Percentiles rank a stretch among this genome's conserved stretches.
Evolutionary conservation across 2,329 filamentous ascomycete genomes (phyloP).

Genomic region (Trichoderma guizhouense): DNA sequence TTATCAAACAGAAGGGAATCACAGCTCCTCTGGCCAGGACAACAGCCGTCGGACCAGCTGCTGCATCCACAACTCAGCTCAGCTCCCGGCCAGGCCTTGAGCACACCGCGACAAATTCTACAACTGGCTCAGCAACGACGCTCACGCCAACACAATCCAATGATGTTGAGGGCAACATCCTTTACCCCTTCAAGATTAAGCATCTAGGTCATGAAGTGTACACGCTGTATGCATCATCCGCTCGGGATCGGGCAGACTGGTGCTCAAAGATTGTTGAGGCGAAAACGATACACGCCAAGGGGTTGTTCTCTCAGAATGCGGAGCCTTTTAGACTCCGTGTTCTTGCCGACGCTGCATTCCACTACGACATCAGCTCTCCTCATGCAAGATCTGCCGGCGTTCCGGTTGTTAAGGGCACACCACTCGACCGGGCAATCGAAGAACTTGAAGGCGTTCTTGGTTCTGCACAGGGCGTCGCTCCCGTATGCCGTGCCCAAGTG

Average conservation of each 20-base stretch:
- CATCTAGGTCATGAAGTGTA: conserved; percentile 93
- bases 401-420: conserved; percentile 86
- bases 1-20: conserved; percentile 77
- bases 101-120: conserved; percentile 66
- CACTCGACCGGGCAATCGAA: conserved; percentile 83
- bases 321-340: conserved; percentile 92
- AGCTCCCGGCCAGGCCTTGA: conserved; percentile 60
- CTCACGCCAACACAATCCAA: conserved; percentile 47
- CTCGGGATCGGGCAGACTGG: conserved; percentile 79
- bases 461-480: conserved; percentile 63
- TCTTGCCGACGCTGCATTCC: conserved; percentile 88
- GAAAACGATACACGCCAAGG: conserved; percentile 88
- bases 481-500: conserved; percentile 80
- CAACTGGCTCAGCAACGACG: conserved; percentile 50
- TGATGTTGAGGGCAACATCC: conserved; percentile 74
- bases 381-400: conserved; percentile 63
- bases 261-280: conserved; percentile 90
- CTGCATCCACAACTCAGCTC: conserved; percentile 56
- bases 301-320: conserved; percentile 85
- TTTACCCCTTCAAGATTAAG: conserved; percentile 95
- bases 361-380: conserved; percentile 63
- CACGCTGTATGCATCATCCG: conserved; percentile 78
- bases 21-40: conserved; percentile 59
- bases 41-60: conserved; percentile 57
- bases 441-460: conserved; percentile 82